phyloP scores from a whole-genome alignment of 2,329 filamentous ascomycete genomes.

The Colletotrichum lentis region DNA sequence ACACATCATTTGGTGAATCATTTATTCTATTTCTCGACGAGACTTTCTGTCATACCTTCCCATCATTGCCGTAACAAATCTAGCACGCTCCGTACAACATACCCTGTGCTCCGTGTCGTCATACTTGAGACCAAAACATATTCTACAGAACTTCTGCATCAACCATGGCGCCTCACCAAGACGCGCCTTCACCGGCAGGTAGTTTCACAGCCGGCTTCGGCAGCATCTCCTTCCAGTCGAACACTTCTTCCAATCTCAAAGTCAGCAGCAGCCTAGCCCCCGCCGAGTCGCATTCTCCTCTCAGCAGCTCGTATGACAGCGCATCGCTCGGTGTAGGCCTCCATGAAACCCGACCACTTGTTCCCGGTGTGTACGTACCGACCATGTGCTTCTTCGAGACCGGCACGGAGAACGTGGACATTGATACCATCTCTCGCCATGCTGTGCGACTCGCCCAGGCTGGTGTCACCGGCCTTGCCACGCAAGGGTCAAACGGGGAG shows the following conservation, averaged over 20 bases:
- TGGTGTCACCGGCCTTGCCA: conserved; percentile 77
- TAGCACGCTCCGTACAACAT: conserved; percentile 1
- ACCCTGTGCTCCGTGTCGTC: conserved; percentile 18
- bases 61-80: not conserved
- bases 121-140: not conserved
- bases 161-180: conserved; percentile 58
- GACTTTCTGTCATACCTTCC: conserved; percentile 1
- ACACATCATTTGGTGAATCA: not conserved
- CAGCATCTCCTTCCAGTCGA: conserved; percentile 47
- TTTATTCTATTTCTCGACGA: not conserved
- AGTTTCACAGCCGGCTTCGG: conserved; percentile 56
- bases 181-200: conserved; percentile 56
- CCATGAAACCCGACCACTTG: conserved; percentile 50
- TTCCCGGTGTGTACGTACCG: conserved; percentile 73
- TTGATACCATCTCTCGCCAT: conserved; percentile 64
- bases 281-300: conserved; percentile 47
- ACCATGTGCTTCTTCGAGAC: conserved; percentile 77
- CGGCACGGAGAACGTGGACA: conserved; percentile 72
- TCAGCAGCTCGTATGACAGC: conserved; percentile 55
- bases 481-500: conserved; percentile 84
- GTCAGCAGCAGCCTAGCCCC: conserved; percentile 42
- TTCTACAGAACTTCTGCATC: not conserved
- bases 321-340: conserved; percentile 47
- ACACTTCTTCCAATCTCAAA: conserved; percentile 46
- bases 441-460: conserved; percentile 76